Evolutionary conservation across 306 rosid species (phyloP), one percentile per base, ranked within the genome.

Genomic region (Pueraria montana): DNA sequence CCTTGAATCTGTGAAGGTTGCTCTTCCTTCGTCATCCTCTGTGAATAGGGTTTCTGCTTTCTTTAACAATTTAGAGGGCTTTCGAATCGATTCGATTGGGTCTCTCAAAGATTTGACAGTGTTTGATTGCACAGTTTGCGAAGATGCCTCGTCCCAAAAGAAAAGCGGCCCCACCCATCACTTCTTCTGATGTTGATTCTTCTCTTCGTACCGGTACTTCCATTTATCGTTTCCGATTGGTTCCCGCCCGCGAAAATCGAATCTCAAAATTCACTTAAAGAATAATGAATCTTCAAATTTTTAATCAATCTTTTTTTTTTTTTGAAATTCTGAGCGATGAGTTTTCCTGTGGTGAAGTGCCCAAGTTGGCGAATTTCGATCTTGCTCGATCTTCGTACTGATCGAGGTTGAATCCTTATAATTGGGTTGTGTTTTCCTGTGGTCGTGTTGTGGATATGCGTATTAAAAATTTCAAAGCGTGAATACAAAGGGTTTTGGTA

Each of bases 101-200:
- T 62, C 45, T 14, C 21, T 78, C 74, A 43, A 53, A 46, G 78
- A 70, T 79, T 80, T 46, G 4, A 3, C 84, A 71, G 70, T 45
- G 30, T 77, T 45, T 73, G 23, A 61, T 84, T 74, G 24, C 84
- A 72, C 81, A 86, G 66, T 72, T 56, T 53, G 59, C 42, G 58
- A 53, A 78, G 78, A 91, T 91, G 96, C 92, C 93, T 87, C 92
- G 93, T 49, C 82, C 89, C 18, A 91, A 88, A 80, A 71, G 96
- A 85, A 91, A 85, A 91, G 81, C 89, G 85, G 85, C 62, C 79
- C 87, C 87, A 46, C 84, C 90, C 23, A 23, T 73, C 81, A 67
- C 85, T 55, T 81, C 88, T 36, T 77, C 91, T 74, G 91, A 86
- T 10, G 82, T 85, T 43, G 91, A 78, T 85, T 75, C 88, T 66